Conservation (phyloP, 2,329 filamentous ascomycete genomes). For the Alternaria sp. region DNA sequence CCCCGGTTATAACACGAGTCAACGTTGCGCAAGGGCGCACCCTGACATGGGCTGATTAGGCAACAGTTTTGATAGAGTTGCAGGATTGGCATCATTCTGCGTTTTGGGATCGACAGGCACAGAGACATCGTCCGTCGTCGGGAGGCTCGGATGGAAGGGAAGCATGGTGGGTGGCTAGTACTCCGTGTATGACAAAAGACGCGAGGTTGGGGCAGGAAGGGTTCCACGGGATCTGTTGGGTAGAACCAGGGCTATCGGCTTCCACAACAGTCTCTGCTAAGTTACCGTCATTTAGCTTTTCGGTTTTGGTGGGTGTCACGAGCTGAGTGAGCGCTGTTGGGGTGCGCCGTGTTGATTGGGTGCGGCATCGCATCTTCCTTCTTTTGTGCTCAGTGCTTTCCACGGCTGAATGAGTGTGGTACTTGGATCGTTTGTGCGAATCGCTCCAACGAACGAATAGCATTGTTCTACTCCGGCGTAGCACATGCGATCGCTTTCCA, state of each 20-base stretch:
- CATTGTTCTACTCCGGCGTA: neutral
- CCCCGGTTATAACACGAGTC: constrained; percentile 1
- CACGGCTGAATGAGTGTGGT: constrained; percentile 4
- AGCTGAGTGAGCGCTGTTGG: constrained; percentile 4
- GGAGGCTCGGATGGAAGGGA: constrained; percentile 4
- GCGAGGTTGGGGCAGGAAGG: neutral
- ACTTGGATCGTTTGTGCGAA: constrained; percentile 1
- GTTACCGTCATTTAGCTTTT: constrained; percentile 9
- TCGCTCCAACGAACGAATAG: neutral
- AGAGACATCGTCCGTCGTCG: neutral
- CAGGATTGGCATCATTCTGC: constrained; percentile 11
- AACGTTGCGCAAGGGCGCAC: constrained; percentile 10
- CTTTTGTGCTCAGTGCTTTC: constrained; percentile 1
- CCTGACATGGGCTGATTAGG: constrained; percentile 15
- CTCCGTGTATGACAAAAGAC: neutral
- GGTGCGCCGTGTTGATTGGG: constrained; percentile 1
- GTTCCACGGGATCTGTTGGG: constrained; percentile 11
- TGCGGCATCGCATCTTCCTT: neutral
- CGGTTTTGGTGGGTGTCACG: constrained; percentile 5
- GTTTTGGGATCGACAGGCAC: constrained; percentile 27
- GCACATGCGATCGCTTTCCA: constrained; percentile 2
- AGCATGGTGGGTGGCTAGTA: constrained; percentile 3
- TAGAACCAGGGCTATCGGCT: constrained; percentile 14
- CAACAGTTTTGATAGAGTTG: constrained; percentile 16
- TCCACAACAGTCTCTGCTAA: constrained; percentile 1